A percentile compares a stretch with the other conserved stretches of the same genome.
Evolutionary conservation across 2,329 filamentous ascomycete species (phyloP).

Genomic region (Didymella pinodella): DNA sequence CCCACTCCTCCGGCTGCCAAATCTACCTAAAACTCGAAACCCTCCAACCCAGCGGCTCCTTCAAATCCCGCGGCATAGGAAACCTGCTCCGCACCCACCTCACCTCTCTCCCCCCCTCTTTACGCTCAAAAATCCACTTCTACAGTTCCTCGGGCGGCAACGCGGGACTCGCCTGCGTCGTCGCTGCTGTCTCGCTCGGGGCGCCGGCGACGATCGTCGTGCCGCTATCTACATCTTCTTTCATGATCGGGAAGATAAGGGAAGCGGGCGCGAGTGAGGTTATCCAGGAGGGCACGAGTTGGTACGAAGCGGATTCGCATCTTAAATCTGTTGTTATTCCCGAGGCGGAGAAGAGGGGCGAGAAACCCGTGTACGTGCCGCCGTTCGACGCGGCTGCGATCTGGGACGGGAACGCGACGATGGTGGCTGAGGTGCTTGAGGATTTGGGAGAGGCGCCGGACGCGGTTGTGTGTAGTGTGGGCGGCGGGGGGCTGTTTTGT

Average conservation of each 20-base stretch:
- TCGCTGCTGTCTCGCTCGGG: conserved; percentile 68
- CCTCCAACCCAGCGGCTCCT: conserved; percentile 80
- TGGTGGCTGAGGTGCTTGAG: conserved; percentile 59
- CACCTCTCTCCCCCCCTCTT: conserved; percentile 28
- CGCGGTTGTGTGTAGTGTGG: conserved; percentile 76
- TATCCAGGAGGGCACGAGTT: conserved; percentile 69
- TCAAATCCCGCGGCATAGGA: conserved; percentile 79
- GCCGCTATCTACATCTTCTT: conserved; percentile 66
- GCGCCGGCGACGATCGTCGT: conserved; percentile 76
- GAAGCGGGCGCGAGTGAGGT: conserved; percentile 71
- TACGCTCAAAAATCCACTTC: conserved; percentile 64
- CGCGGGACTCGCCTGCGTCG: conserved; percentile 79
- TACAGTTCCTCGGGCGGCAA: conserved; percentile 82
- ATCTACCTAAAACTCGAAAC: conserved; percentile 84
- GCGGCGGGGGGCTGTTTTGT: conserved; percentile 78
- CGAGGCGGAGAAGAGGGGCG: conserved; percentile 18
- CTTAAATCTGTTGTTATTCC: conserved; percentile 65
- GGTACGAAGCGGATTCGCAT: conserved; percentile 72
- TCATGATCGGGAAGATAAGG: conserved; percentile 74
- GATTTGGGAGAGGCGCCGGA: conserved; percentile 61
- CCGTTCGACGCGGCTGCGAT: conserved; percentile 72
- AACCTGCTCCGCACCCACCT: conserved; percentile 66
- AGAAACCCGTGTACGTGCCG: conserved; percentile 64
- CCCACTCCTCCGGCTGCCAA: conserved; percentile 73
- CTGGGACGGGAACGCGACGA: conserved; percentile 68